Percentiles rank a stretch among this genome's conserved stretches.
Conservation (phyloP, 2,329 filamentous ascomycete species). For the Clonostachys sp. region DNA sequence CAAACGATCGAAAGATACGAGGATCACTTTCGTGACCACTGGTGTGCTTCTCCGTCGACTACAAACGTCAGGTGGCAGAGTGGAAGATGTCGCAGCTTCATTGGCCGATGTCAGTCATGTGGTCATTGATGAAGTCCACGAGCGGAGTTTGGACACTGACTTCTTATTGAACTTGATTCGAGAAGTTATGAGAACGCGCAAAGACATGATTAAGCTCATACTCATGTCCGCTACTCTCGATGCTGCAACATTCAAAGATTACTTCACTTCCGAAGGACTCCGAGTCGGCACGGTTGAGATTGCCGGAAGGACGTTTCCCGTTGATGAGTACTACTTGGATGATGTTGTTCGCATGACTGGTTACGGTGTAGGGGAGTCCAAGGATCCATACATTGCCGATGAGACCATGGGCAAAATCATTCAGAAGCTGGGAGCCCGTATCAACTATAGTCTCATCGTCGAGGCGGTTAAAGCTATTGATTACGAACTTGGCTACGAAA, state of each 20-base stretch:
- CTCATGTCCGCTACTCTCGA: conserved; percentile 97
- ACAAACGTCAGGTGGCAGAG: conserved; percentile 80
- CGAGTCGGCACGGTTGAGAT: conserved; percentile 82
- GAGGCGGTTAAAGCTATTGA: conserved; percentile 81
- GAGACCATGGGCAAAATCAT: conserved; percentile 65
- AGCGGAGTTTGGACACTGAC: conserved; percentile 90
- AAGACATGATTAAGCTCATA: conserved; percentile 81
- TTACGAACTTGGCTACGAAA: conserved; percentile 58
- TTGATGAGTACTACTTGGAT: conserved; percentile 85
- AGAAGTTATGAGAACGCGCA: conserved; percentile 70
- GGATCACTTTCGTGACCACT: conserved; percentile 93
- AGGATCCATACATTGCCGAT: conserved; percentile 37
- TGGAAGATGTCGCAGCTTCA: conserved; percentile 75
- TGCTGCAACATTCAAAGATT: conserved; percentile 76
- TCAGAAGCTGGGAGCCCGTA: conserved; percentile 70
- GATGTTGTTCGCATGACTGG: conserved; percentile 78
- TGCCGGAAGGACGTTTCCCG: conserved; percentile 81
- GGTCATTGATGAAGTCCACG: conserved; percentile 94
- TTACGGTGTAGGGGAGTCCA: conserved; percentile 53
- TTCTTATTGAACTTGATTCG: conserved; percentile 85
- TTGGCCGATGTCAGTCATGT: conserved; percentile 90
- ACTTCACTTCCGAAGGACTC: conserved; percentile 67
- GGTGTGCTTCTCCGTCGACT: conserved; percentile 86
- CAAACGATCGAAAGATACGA: conserved; percentile 67
- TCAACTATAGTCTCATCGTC: conserved; percentile 86